A percentile compares a stretch with the other conserved stretches of the same genome.
Conservation (phyloP, 1,139 yeast genomes). For the Candida sojae region DNA sequence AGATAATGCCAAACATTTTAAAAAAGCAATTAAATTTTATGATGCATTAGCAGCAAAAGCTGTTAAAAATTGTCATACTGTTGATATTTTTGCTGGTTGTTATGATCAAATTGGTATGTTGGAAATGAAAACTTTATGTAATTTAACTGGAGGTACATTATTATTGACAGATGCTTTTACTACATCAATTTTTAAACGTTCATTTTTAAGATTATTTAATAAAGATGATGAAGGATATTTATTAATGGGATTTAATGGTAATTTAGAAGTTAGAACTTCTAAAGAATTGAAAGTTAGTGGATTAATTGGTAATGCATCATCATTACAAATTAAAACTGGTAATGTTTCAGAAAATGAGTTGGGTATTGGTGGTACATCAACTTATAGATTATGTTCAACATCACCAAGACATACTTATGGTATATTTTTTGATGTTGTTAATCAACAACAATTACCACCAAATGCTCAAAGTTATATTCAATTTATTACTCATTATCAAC, state of each 20-base stretch:
- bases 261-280: conserved; percentile 84
- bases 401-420: conserved; percentile 89
- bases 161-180: conserved; percentile 94
- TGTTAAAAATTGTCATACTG: conserved; percentile 76
- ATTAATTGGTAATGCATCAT: conserved; percentile 88
- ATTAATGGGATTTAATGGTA: conserved; percentile 85
- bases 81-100: conserved; percentile 96
- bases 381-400: conserved; percentile 81
- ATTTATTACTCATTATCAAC: conserved; percentile 78
- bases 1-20: conserved; percentile 79
- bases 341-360: conserved; percentile 91
- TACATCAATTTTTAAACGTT: conserved; percentile 93
- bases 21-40: conserved; percentile 86
- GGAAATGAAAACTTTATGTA: conserved; percentile 90
- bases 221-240: conserved; percentile 78
- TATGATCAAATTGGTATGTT: conserved; percentile 97
- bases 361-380: conserved; percentile 89
- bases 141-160: conserved; percentile 91
- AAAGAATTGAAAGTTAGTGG: conserved; percentile 90
- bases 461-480: conserved; percentile 63
- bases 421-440: conserved; percentile 82
- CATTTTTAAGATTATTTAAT: conserved; percentile 81
- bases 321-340: conserved; percentile 59
- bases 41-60: conserved; percentile 72
- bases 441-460: conserved; percentile 47